Conservation (phyloP, 257 asterid genomes). For the Primulina tabacum region DNA sequence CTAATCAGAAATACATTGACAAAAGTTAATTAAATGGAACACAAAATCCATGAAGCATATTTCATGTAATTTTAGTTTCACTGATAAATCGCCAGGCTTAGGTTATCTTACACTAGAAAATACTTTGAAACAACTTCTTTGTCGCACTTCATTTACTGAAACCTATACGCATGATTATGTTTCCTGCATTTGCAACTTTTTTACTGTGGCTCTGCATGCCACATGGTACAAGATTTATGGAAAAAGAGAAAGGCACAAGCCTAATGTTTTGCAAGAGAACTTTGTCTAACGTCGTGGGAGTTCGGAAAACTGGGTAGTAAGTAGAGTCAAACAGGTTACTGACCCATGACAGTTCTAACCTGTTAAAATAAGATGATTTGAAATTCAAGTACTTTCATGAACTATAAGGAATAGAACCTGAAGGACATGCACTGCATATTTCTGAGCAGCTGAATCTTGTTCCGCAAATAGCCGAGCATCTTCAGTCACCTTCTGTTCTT, state of each 20-base stretch:
- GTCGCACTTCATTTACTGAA: background rate
- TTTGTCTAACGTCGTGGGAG: background rate
- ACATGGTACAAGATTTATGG: no score
- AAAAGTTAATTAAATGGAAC: background rate
- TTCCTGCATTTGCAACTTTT: background rate
- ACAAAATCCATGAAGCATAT: background rate
- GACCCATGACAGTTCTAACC: background rate
- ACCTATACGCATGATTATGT: background rate
- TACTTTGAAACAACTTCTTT: background rate
- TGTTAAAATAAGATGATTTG: constrained; percentile 11
- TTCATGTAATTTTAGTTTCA: no score
- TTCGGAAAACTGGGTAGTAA: background rate
- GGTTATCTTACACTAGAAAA: no score
- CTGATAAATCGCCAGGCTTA: no score
- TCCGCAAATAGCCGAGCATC: constrained; percentile 74
- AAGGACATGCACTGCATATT: constrained; percentile 42
- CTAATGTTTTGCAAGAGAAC: background rate
- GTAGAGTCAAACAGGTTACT: background rate
- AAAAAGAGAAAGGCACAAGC: background rate
- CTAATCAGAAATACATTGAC: background rate
- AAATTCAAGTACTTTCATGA: constrained; percentile 6
- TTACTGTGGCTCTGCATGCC: background rate
- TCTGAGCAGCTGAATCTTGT: constrained; percentile 71
- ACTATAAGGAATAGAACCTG: constrained; percentile 48
- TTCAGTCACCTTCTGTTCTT: constrained; percentile 77